phyloP scores from a whole-genome alignment of 2,329 filamentous ascomycete genomes.

The Neopestalotiopsis sp. region DNA sequence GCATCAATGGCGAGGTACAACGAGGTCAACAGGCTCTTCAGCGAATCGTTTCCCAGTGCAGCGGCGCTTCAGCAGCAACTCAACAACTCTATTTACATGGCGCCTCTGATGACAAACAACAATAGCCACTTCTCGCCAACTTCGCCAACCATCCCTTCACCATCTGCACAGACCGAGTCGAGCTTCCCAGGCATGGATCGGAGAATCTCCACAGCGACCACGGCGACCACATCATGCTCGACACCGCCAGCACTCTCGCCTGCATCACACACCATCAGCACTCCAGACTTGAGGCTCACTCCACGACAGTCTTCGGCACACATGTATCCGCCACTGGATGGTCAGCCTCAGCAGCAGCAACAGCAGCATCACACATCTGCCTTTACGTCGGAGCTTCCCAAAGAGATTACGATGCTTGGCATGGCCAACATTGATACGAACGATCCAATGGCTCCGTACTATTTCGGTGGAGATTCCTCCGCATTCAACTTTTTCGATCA shows the following conservation, averaged over 20 bases:
- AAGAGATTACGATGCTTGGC: constrained; percentile 44
- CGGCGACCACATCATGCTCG: constrained; percentile 23
- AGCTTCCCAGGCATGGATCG: constrained; percentile 15
- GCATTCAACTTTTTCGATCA: constrained; percentile 28
- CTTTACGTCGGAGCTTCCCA: constrained; percentile 48
- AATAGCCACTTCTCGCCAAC: constrained; percentile 21
- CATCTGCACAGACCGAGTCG: constrained; percentile 18
- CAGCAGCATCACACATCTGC: constrained; percentile 35
- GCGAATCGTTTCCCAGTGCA: constrained; percentile 49
- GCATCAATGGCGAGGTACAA: constrained; percentile 48
- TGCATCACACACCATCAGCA: constrained; percentile 25
- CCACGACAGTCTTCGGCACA: constrained; percentile 34
- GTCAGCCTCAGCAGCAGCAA: constrained; percentile 28
- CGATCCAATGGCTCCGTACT: constrained; percentile 34
- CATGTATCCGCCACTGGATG: constrained; percentile 29
- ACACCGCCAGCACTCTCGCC: constrained; percentile 35
- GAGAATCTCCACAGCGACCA: constrained; percentile 23
- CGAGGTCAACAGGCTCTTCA: constrained; percentile 53
- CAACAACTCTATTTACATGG: constrained; percentile 33
- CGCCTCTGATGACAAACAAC: constrained; percentile 28
- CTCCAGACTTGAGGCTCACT: constrained; percentile 26
- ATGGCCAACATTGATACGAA: constrained; percentile 40
- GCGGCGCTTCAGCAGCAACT: constrained; percentile 35
- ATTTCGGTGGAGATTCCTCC: constrained; percentile 28
- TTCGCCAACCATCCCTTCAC: constrained; percentile 18